Base-by-base conservation (phyloP, 83 land plant species). In the Isoetes engelmannii region DNA sequence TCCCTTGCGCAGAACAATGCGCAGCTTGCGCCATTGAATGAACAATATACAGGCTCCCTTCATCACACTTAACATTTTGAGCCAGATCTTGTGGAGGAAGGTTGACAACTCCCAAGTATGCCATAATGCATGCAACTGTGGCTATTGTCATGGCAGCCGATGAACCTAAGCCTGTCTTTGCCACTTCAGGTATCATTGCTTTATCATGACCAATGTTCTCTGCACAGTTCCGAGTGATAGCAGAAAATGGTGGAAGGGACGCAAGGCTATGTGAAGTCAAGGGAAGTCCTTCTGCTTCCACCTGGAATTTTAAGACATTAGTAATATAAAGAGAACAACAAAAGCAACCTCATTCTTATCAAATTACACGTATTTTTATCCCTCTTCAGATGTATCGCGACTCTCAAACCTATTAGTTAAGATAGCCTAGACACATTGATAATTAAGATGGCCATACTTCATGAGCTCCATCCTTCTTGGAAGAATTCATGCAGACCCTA, bases 81-180 rank as follows among this genome's bases (percentile, higher is more conserved):
- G 6, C 57, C 49, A 47, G 57, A 50, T 28, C 37, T 60, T 44
- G 56, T 72, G 20, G 37, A 3, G 90, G 76, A 67, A 94, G 82
- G 45, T 86, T 79, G 42, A 88, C 83, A 68, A 74, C 84, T 47
- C 97, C 92, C 59, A 94, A 81, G 67, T 90, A 88, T 50, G 86
- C 87, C 76, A 94, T 88, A 57, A 90, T 66, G n/a, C 84, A 75
- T 71, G 85, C 98, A 69, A 88, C 92, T 37, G 90, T 88, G 56
- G 96, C 92, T 54, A 90, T 84, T 55, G 98, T 90, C 98, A 94
- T 94, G 54, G 98, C 96, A 54, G 97, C 98, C 54, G 96, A 94
- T 65, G 98, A 94, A 47, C 98, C 98, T 61, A 94, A 72, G 9
- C 98, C 98, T 70, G 98, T 94, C 75, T 94, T 94, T 42, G 98